Evolutionary conservation across 345 rosid genomes (phyloP), one percentile per base, ranked within the genome.

Genomic region (Eucalyptus sp.): DNA sequence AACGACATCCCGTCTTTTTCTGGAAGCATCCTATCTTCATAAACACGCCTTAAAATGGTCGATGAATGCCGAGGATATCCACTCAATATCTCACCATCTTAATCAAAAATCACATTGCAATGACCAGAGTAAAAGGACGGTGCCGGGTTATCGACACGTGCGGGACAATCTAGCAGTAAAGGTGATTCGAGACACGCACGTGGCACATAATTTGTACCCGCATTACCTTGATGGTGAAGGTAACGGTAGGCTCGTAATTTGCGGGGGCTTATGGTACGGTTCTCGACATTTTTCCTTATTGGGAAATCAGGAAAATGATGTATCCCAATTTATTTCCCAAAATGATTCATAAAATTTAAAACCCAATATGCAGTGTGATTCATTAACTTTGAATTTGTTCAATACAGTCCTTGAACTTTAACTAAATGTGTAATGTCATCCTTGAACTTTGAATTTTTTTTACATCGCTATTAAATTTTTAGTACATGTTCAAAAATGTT

Each of bases 361-460:
- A 56, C 13, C 29, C 6, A 9, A 56, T 25, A 56, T 56, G 6
- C 1, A 10, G 0, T 56, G 8, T 56, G 6, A 56, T 56, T 0
- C 6, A 24, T 1, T 25, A 24, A 10, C 5, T 56, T 56, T 24
- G 29, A 56, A 56, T 2, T 56, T 56, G 2, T 24, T 56, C 5
- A 24, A 54, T 56, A 24, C 0, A 5, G 0, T 25, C 10, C 5
- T 0, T 24, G 0, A 56, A 24, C 13, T 56, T 56, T 56, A 52
- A 52, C 0, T 52, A 8, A 0, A 52, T 3, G 25, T 52, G 58
- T 0, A 18, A 22, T 56, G 6, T 24, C 3, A 2, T 25, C 2
- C 0, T 22, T 24, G 62, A 56, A 56, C 0, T 56, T 56, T 24
- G 4, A 9, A 4, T 56, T 56, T 56, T 9, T 56, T 24, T 24